phyloP scores from a whole-genome alignment of 73 alveolate genomes.

The Halteria grandinella region DNA sequence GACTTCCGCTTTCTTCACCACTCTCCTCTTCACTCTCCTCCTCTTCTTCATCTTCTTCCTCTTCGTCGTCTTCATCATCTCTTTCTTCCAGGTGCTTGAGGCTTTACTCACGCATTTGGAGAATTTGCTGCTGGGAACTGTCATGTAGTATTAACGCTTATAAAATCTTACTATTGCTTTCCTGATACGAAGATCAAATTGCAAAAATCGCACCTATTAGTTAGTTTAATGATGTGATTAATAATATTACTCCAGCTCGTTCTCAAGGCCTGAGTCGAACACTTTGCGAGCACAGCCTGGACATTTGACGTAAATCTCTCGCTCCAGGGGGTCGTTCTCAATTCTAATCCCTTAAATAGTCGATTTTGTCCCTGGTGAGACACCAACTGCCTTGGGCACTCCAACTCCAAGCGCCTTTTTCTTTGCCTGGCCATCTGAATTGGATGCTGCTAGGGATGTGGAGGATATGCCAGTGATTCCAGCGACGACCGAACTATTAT shows the following conservation, averaged over 20 bases:
- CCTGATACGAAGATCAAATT: background rate
- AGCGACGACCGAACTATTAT: no score
- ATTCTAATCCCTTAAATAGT: constrained; percentile 29
- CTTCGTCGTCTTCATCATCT: constrained; percentile 13
- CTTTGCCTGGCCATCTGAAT: no score
- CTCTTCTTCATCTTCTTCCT: background rate
- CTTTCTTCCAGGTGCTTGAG: no score
- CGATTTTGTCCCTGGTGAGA: no score
- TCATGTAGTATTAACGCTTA: no score
- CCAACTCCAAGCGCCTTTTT: no score
- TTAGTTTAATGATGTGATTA: no score
- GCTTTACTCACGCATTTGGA: no score
- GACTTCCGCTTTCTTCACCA: background rate
- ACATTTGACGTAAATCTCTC: constrained; percentile 38
- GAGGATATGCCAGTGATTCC: no score
- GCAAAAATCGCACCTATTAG: constrained; percentile 26
- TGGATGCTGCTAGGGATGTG: no score
- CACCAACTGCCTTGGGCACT: no score
- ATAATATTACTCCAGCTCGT: constrained; percentile 13
- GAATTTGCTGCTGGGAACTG: no score
- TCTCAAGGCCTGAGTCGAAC: constrained; percentile 46
- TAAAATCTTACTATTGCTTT: constrained; percentile 3
- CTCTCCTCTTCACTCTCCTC: background rate
- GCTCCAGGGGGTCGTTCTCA: constrained; percentile 40
- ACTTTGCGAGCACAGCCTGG: constrained; percentile 45